These are phyloP conservation scores for Fusarium subtropicale DNA, from an alignment of 2,329 filamentous ascomycete species.

Conservation along the genomic window DNA sequence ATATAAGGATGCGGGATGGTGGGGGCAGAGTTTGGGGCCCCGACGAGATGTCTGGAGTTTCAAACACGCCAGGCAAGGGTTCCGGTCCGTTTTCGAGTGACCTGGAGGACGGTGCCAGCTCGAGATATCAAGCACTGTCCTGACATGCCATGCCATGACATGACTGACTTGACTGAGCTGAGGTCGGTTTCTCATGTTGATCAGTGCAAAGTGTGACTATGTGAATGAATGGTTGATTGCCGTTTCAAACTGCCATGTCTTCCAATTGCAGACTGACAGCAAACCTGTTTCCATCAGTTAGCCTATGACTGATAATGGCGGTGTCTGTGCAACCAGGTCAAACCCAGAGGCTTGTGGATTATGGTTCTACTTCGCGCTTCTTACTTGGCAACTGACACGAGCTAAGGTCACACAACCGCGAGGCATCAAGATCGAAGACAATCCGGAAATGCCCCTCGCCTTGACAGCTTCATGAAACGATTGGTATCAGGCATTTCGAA, in stretches of 20 bases:
- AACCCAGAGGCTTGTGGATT: slow-evolving; percentile 31
- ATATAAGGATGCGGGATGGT: slow-evolving; percentile 44
- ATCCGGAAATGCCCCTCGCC: slow-evolving; percentile 5
- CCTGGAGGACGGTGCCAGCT: slow-evolving; percentile 48
- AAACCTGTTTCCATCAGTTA: slow-evolving; percentile 33
- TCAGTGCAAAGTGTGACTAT: slow-evolving; percentile 15
- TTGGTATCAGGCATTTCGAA: slow-evolving; percentile 28
- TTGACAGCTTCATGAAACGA: slow-evolving; percentile 18
- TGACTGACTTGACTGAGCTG: slow-evolving; percentile 1
- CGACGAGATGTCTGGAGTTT: slow-evolving; percentile 42
- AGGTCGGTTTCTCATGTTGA: slow-evolving; percentile 20
- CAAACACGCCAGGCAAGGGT: slow-evolving; percentile 42
- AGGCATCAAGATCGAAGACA: slow-evolving; percentile 9
- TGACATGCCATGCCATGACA: slow-evolving; percentile 4
- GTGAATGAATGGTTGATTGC: slow-evolving; percentile 2
- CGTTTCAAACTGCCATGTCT: slow-evolving; percentile 18
- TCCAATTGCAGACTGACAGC: slow-evolving; percentile 25
- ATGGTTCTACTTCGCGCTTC: slow-evolving; percentile 18
- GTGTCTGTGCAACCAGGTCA: slow-evolving; percentile 33
- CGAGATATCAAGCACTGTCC: slow-evolving; percentile 30
- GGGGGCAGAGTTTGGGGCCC: slow-evolving; percentile 38
- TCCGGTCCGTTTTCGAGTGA: slow-evolving; percentile 53
- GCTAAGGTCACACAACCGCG: slow-evolving; percentile 21
- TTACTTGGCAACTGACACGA: slow-evolving; percentile 31
- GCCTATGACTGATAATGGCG: slow-evolving; percentile 39